phyloP scores from a whole-genome alignment of 129 eudicot genomes.

The Tanacetum coccineum region DNA sequence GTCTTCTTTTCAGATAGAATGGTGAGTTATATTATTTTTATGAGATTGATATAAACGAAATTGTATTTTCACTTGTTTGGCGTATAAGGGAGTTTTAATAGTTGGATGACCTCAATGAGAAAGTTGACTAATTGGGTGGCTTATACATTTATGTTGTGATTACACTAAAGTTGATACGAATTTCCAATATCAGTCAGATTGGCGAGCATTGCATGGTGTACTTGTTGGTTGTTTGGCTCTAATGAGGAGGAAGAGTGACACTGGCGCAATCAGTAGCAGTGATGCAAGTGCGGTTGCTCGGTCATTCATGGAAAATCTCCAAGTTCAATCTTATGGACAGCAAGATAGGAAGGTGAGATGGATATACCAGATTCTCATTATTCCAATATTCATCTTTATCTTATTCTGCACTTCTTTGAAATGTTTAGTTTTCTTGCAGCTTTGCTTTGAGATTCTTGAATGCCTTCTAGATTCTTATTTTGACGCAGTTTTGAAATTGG shows the following conservation, averaged over 20 bases:
- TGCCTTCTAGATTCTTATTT: slow-evolving; percentile 66
- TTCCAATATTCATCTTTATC: background rate
- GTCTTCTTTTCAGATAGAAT: slow-evolving; percentile 81
- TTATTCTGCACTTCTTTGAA: background rate
- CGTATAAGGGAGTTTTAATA: too few species aligned
- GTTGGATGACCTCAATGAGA: too few species aligned
- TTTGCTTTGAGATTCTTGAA: slow-evolving; percentile 77
- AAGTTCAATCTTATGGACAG: slow-evolving; percentile 89
- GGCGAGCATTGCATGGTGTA: slow-evolving; percentile 94
- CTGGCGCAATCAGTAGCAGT: slow-evolving; percentile 42
- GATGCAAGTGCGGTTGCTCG: slow-evolving; percentile 64
- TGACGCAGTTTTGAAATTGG: slow-evolving; percentile 47
- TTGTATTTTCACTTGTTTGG: background rate
- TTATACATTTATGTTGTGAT: slow-evolving; percentile 11
- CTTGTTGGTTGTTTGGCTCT: slow-evolving; percentile 91
- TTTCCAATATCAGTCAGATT: slow-evolving; percentile 68
- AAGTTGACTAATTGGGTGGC: too few species aligned
- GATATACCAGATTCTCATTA: background rate
- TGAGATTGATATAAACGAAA: background rate
- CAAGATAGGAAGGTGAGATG: slow-evolving; percentile 81
- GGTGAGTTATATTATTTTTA: slow-evolving; percentile 47
- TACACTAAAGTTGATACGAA: slow-evolving; percentile 25
- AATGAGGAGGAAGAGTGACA: slow-evolving; percentile 66
- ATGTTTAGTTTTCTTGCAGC: slow-evolving; percentile 49
- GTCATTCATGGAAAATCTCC: slow-evolving; percentile 62